A percentile compares a stretch with the other conserved stretches of the same genome.
These are phyloP conservation scores for Boletus subcaerulescens DNA, from an alignment of 768 basidiomycete species.

Conservation along the genomic window DNA sequence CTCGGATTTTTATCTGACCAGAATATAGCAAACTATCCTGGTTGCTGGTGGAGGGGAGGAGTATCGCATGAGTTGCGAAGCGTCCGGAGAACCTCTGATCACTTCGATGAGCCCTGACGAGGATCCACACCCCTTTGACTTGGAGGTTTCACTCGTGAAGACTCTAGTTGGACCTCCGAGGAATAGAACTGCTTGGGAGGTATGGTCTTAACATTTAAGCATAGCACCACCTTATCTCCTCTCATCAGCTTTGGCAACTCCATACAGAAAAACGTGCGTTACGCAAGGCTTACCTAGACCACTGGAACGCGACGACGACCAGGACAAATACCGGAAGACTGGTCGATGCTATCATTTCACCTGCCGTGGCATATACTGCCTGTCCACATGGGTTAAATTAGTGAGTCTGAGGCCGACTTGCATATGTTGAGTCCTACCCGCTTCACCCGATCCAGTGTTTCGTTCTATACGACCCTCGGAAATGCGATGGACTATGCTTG, in stretches of 20 bases:
- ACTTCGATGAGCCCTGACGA: constrained; percentile 35
- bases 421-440: constrained; percentile 16
- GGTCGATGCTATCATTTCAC: constrained; percentile 50
- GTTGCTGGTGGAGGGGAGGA: constrained; percentile 43
- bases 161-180: constrained; percentile 43
- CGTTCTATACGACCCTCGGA: constrained; percentile 45
- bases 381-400: constrained; percentile 43
- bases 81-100: constrained; percentile 44
- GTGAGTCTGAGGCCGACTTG: constrained; percentile 24
- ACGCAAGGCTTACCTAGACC: constrained; percentile 45
- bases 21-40: constrained; percentile 35
- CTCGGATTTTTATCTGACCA: background rate
- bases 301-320: constrained; percentile 45
- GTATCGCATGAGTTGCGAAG: constrained; percentile 32
- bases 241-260: constrained; percentile 43
- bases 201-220: constrained; percentile 8
- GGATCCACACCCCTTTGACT: constrained; percentile 36
- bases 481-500: constrained; percentile 48
- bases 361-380: constrained; percentile 42
- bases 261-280: constrained; percentile 39
- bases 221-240: background rate
- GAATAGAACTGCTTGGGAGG: constrained; percentile 43
- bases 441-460: constrained; percentile 24
- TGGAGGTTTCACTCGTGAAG: constrained; percentile 44
- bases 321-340: constrained; percentile 48